Evolutionary conservation across 805 yeast species (phyloP).

Genomic region (Suhomyces kilbournensis): DNA sequence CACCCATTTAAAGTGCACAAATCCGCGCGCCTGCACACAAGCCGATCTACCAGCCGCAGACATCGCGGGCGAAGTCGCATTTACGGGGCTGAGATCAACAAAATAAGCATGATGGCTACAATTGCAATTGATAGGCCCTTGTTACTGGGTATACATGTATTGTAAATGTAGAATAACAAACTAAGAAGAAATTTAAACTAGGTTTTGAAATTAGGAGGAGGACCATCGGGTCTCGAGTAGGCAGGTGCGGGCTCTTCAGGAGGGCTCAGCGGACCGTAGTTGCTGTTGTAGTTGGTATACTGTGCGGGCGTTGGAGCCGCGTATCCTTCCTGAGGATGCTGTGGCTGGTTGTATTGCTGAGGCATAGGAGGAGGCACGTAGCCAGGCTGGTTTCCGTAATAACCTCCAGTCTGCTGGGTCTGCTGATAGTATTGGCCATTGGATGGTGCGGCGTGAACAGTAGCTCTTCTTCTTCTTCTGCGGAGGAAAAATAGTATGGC

Average conservation of each 20-base stretch:
- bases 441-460: background rate
- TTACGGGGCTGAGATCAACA: background rate
- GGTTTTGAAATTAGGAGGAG: conserved; percentile 13
- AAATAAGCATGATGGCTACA: background rate
- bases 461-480: conserved; percentile 9
- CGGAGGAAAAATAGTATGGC: conserved; percentile 6
- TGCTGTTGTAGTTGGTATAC: conserved; percentile 2
- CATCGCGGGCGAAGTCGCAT: background rate
- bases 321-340: conserved; percentile 3
- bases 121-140: too few species aligned
- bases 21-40: background rate
- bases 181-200: background rate
- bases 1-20: background rate
- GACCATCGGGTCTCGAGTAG: conserved; percentile 15
- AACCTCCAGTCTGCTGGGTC: conserved; percentile 12
- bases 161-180: background rate
- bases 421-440: conserved; percentile 13
- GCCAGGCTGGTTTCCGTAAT: conserved; percentile 4
- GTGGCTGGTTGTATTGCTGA: background rate
- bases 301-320: conserved; percentile 1
- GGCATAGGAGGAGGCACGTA: conserved; percentile 9
- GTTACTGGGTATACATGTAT: too few species aligned
- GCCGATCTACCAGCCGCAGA: too few species aligned
- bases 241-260: conserved; percentile 6
- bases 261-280: conserved; percentile 1